Evolutionary conservation across 2,329 filamentous ascomycete species (phyloP).

Genomic region (Ophiostoma himal-ulmi): DNA sequence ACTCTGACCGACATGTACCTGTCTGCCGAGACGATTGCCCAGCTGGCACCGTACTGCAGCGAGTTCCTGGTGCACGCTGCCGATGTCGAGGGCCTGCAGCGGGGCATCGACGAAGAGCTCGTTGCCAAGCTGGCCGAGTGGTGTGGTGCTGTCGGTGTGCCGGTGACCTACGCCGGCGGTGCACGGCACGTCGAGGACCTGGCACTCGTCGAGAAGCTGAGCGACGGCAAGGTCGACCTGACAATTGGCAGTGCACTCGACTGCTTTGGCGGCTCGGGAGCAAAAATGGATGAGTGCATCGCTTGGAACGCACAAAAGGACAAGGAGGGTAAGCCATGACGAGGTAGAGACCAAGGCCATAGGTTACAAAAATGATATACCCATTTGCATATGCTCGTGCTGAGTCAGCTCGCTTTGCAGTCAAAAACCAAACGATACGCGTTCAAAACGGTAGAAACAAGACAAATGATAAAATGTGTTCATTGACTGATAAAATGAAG

Average conservation of each 20-base stretch:
- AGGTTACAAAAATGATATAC: constrained; percentile 12
- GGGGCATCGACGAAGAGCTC: constrained; percentile 81
- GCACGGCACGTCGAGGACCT: constrained; percentile 76
- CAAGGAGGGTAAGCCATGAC: constrained; percentile 32
- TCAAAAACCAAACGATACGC: neutral
- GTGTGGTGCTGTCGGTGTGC: constrained; percentile 62
- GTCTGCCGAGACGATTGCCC: constrained; percentile 64
- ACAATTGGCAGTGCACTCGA: constrained; percentile 96
- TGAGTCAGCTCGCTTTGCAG: neutral
- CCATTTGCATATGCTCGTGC: neutral
- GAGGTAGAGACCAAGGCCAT: neutral
- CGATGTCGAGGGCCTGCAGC: constrained; percentile 90
- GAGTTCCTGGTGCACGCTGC: constrained; percentile 97
- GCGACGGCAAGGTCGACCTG: constrained; percentile 75
- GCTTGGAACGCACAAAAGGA: constrained; percentile 62
- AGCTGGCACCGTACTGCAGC: constrained; percentile 84
- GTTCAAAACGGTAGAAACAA: constrained; percentile 3
- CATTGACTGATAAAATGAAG: constrained; percentile 16
- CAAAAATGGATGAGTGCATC: constrained; percentile 84
- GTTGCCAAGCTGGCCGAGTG: constrained; percentile 72
- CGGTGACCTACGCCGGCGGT: constrained; percentile 95
- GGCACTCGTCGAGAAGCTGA: constrained; percentile 72
- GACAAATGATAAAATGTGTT: neutral
- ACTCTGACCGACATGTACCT: constrained; percentile 95
- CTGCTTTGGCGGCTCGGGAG: constrained; percentile 84